Base-by-base conservation (phyloP, 345 rosid genomes). In the Excoecaria agallocha region DNA sequence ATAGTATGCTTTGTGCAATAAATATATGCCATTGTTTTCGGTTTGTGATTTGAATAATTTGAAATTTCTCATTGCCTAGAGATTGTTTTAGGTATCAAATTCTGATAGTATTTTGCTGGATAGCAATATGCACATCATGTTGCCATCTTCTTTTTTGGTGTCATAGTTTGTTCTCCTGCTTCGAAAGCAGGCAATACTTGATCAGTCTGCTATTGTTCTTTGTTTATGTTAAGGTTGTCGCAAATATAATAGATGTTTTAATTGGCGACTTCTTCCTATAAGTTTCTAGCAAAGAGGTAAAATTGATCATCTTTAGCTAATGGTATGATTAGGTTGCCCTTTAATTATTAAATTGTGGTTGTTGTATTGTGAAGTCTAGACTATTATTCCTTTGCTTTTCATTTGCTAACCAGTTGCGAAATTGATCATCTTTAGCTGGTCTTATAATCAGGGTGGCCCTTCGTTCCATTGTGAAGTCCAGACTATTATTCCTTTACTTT, bases 371-470 rank as follows among this genome's bases (percentile, higher is more conserved):
- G 9, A 57, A 22, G 24, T 11, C 10, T 30, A 30, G 30, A 30
- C 30, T 30, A 19, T 55, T 58, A n/a, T 58, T 22, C 7, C 37
- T 58, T 30, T n/a, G n/a, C n/a, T n/a, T n/a, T n/a, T n/a, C n/a
- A n/a, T n/a, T n/a, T 25, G 62, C 54, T 65, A 37, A 64, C 49
- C 12, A 66, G 75, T 58, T 74, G 35, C n/a, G 50, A 55, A 37
- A 51, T 30, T 16, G 54, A 50, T 19, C 66, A 56, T 20, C n/a
- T 22, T 59, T 48, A 45, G 3, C 17, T 19, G 20, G 9, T 17
- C 37, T 30, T 7, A 24, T 59, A 30, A 59, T 25, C 19, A 60
- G 19, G n/a, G 45, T 25, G 17, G 20, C 41, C n/a, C 20, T 61
- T 35, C 35, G 3, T 30, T 52, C n/a, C 10, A 13, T 58, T 58